Evolutionary conservation across 75 land plant species (phyloP), one percentile per base, ranked within the genome.

Genomic region (Ceratopteris richardii): DNA sequence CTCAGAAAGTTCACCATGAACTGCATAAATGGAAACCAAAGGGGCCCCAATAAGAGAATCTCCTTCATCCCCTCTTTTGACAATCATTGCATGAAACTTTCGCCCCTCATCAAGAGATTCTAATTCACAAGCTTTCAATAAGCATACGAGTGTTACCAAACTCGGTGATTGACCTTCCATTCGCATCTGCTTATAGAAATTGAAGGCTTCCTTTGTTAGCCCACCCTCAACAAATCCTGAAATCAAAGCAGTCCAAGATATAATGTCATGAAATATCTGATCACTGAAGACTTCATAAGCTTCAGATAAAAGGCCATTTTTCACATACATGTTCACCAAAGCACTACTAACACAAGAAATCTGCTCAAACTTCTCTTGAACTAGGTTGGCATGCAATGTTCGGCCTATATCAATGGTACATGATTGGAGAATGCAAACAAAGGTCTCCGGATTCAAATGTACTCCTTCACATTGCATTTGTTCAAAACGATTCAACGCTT

Each of bases 311-410:
- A 64, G 60, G 1, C 80, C 72, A 23, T 71, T 66, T 22, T 28
- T 67, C 0, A 64, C 67, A 41, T 77, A 77, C 70, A 77, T 67
- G 41, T 70, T 70, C 7, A 78, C 80, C 29, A 78, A 23, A 2
- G 50, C 50, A 46, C 50, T 46, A 17, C 50, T 46, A 5, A 46
- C 50, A 46, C 12, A 46, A 46, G 50, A 17, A n/a, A 46, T 17
- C 17, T 21, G 13, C 2, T 46, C 12, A 18, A 46, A 46, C 3
- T 21, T 17, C 14, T 14, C 50, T 46, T 21, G 18, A 46, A 46
- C 14, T n/a, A 46, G 5, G 4, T 18, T 21, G 50, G 14, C 64
- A 19, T 65, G 67, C 9, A 65, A 26, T 29, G 10, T 62, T 56
- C 56, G 53, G 31, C 62, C 67, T 0, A 25, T 23, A 31, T 41